phyloP scores from a whole-genome alignment of 139 green algal genomes.

The Micractinium sp. region DNA sequence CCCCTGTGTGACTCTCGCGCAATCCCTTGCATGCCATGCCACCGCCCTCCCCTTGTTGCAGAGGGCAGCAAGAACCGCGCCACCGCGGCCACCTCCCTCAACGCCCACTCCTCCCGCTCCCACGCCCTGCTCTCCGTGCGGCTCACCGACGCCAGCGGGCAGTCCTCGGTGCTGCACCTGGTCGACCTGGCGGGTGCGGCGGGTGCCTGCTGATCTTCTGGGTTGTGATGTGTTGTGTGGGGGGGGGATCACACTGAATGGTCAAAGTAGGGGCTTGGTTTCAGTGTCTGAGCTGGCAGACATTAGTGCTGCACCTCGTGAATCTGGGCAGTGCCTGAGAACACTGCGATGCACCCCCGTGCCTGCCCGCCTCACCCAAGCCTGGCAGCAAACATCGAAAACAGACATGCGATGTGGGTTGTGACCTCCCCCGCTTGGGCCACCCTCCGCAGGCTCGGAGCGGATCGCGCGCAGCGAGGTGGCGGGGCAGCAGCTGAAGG shows the following conservation, averaged over 20 bases:
- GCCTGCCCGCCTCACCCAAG: not conserved
- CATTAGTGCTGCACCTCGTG: not conserved
- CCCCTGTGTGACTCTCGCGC: too few relatives aligned
- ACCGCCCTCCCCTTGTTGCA: not conserved
- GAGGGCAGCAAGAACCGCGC: constrained; percentile 35
- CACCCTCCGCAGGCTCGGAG: constrained; percentile 62
- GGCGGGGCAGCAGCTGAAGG: constrained; percentile 64
- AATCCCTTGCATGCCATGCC: too few relatives aligned
- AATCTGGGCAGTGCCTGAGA: too few relatives aligned
- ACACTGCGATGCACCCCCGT: not conserved
- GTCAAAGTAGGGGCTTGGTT: too few relatives aligned
- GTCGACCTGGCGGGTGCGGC: constrained; percentile 81
- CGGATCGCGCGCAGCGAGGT: constrained; percentile 59
- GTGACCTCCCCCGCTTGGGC: too few relatives aligned
- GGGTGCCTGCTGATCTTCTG: not conserved
- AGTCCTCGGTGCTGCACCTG: constrained; percentile 66
- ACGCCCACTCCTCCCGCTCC: constrained; percentile 49
- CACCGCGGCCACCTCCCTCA: constrained; percentile 47
- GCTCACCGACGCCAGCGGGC: constrained; percentile 13
- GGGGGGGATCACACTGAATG: not conserved
- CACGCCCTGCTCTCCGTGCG: constrained; percentile 52
- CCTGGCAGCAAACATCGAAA: too few relatives aligned
- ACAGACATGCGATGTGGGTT: too few relatives aligned
- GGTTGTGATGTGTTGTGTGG: not conserved
- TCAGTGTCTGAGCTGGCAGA: not conserved